A percentile compares a stretch with the other conserved stretches of the same genome.
Conservation (phyloP, 1,284 basidiomycete genomes). For the Rhodotorula sp. region DNA sequence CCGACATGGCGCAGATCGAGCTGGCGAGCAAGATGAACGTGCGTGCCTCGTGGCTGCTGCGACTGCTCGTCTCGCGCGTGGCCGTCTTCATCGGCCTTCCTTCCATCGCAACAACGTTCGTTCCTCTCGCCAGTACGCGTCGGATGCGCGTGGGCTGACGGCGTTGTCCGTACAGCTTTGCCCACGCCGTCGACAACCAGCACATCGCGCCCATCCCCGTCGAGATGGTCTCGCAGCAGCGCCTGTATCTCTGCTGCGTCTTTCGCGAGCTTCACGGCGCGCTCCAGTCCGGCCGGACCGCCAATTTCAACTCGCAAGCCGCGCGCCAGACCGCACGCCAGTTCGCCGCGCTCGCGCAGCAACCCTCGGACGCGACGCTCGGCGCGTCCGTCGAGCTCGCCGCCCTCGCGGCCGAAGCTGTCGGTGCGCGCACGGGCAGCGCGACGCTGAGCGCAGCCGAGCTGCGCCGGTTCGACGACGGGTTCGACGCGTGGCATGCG, state of each 20-base stretch:
- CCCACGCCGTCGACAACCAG: constrained; percentile 34
- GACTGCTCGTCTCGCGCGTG: constrained; percentile 26
- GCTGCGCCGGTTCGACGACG: constrained; percentile 29
- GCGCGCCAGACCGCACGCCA: constrained; percentile 35
- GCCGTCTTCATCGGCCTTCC: constrained; percentile 33
- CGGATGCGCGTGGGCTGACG: too few relatives aligned
- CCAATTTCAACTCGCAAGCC: constrained; percentile 33
- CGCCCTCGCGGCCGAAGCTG: constrained; percentile 24
- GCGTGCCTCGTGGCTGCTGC: constrained; percentile 36
- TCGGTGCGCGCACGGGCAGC: constrained; percentile 19
- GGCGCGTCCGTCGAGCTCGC: constrained; percentile 40
- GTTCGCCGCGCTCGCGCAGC: constrained; percentile 28
- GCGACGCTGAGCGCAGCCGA: constrained; percentile 21
- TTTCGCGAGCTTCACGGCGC: constrained; percentile 42
- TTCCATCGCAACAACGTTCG: constrained; percentile 24
- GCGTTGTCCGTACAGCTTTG: constrained; percentile 14
- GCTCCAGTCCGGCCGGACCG: constrained; percentile 35
- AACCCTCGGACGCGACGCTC: constrained; percentile 36
- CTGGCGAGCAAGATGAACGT: constrained; percentile 38
- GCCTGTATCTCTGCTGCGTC: constrained; percentile 36
- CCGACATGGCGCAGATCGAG: constrained; percentile 30
- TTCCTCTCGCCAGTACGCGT: too few relatives aligned
- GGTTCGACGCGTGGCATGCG: constrained; percentile 31
- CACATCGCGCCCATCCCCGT: constrained; percentile 30
- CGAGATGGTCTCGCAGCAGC: constrained; percentile 28